phyloP scores from a whole-genome alignment of 2,329 filamentous ascomycete species.

The Grosmannia huntii region DNA sequence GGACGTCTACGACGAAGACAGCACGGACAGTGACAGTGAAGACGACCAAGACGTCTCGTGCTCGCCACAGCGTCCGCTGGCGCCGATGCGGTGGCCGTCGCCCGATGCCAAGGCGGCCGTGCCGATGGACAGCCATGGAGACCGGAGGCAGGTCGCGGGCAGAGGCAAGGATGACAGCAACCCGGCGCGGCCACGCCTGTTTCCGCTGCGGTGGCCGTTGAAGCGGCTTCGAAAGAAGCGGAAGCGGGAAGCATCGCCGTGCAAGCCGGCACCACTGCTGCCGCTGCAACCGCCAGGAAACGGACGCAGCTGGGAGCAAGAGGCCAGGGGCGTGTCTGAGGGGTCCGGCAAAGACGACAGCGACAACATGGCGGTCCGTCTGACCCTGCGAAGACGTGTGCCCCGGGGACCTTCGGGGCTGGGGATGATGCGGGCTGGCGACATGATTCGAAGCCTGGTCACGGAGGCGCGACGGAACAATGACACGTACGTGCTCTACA shows the following conservation, averaged over 20 bases:
- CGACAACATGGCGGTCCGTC: background rate
- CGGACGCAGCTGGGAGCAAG: background rate
- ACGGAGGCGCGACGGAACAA: background rate
- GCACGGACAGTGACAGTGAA: background rate
- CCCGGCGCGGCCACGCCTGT: background rate
- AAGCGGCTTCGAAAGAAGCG: background rate
- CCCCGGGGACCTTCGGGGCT: background rate
- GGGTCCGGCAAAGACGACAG: background rate
- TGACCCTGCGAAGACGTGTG: background rate
- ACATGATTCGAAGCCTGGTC: background rate
- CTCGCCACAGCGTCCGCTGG: background rate
- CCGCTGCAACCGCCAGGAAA: background rate
- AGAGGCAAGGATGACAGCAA: background rate
- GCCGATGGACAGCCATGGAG: background rate
- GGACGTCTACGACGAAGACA: background rate
- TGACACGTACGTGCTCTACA: conserved; percentile 7
- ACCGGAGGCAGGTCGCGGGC: background rate
- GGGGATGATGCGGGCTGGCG: background rate
- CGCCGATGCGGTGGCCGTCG: background rate
- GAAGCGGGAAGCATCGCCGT: background rate
- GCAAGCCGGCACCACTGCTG: background rate
- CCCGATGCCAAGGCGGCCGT: background rate
- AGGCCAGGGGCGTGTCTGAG: background rate
- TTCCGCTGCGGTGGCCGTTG: background rate
- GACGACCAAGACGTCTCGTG: background rate